Evolutionary conservation across 495 filamentous ascomycete species (phyloP), one percentile per base, ranked within the genome.

Genomic region (Cairneyella variabilis): DNA sequence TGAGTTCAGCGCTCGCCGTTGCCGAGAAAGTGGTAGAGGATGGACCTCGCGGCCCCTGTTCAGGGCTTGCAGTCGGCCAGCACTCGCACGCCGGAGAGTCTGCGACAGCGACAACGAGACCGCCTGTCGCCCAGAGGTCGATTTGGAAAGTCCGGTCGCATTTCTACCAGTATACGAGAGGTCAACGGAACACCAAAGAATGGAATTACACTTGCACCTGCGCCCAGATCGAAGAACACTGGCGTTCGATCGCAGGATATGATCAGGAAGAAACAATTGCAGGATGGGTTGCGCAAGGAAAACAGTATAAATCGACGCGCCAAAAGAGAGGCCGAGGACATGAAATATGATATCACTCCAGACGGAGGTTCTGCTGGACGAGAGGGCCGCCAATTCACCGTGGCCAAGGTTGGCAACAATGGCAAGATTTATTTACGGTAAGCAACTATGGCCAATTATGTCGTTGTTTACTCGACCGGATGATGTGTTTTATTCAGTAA

Each of bases 401-500:
- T 97, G 51, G 90, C 88, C 21, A 97, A 95, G 71, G 86, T 97
- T 51, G 91, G 91, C 41, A 88, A 90, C 64, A 92, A 93, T 72
- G 92, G 92, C 30, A 85, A 86, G 69, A 91, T 97, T 67, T 97
- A 93, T 67, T 72, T 97, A 53, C 89, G 91, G 92, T 96, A 87
- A 66, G 80, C 25, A 28, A 43, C 8, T 30, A 42, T 34, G 40
- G 32, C 14, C 40, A 12, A 46, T 59, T 34, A 45, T 25, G 39
- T 16, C 38, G 17, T 49, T 50, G 44, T 50, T 48, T 54, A 44
- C 23, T 39, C 14, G 6, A 23, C 7, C 36, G 16, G 45, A 34
- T 11, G 30, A 5, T 1, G 25, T 26, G 43, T 26, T 27, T 53
- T 30, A 23, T 17, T n/a, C n/a, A 41, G 32, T 10, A 41, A 53